Conservation (phyloP, 2,329 filamentous ascomycete species). For the Fusarium oligoseptatum region DNA sequence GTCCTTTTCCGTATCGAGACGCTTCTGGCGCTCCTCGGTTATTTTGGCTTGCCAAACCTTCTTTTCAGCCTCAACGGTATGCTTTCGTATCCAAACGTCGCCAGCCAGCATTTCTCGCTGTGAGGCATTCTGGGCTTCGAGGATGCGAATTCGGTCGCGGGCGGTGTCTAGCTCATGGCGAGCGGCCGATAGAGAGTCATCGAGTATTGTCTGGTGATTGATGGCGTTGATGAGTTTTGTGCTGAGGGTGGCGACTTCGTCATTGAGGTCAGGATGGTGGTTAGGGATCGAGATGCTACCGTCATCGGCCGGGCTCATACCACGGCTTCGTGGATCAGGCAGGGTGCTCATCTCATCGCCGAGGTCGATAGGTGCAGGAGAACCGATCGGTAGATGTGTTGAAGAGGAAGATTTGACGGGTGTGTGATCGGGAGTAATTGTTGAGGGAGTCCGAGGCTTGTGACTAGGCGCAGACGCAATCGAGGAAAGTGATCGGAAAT, state of each 20-base stretch:
- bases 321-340: slow-evolving; percentile 72
- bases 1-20: slow-evolving; percentile 77
- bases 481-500: slow-evolving; percentile 67
- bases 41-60: slow-evolving; percentile 68
- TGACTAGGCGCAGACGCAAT: slow-evolving; percentile 59
- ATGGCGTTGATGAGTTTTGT: slow-evolving; percentile 98
- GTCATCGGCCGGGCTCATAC: slow-evolving; percentile 60
- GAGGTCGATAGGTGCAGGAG: slow-evolving; percentile 59
- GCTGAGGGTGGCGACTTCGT: slow-evolving; percentile 89
- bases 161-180: slow-evolving; percentile 86
- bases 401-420: slow-evolving; percentile 56
- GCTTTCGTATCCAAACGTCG: slow-evolving; percentile 81
- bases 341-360: slow-evolving; percentile 77
- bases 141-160: slow-evolving; percentile 72
- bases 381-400: slow-evolving; percentile 53
- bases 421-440: slow-evolving; percentile 51
- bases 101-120: slow-evolving; percentile 79
- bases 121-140: slow-evolving; percentile 76
- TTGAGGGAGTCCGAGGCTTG: slow-evolving; percentile 54
- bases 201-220: slow-evolving; percentile 92
- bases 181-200: slow-evolving; percentile 86
- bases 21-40: slow-evolving; percentile 74
- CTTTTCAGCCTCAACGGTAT: slow-evolving; percentile 81
- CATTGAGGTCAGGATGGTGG: slow-evolving; percentile 69
- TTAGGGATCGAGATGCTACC: slow-evolving; percentile 49